Percentiles rank a stretch among this genome's conserved stretches.
These are phyloP conservation scores for Coemansia sp. DNA, from an alignment of 192 early-diverging fungal species.

Conservation along the genomic window DNA sequence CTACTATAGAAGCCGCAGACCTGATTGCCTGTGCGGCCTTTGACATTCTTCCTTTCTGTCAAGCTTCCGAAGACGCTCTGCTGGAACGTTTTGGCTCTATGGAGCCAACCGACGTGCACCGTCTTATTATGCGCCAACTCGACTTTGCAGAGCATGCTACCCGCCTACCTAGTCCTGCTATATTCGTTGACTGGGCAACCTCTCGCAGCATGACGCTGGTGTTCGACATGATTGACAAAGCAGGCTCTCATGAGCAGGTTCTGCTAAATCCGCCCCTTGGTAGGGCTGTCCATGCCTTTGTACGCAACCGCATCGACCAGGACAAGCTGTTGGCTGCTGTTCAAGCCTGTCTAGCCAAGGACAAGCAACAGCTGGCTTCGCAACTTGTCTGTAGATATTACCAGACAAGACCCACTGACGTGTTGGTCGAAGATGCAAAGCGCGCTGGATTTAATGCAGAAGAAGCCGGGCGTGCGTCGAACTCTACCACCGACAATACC, in stretches of 20 bases:
- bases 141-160: conserved; percentile 19
- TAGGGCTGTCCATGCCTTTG: conserved; percentile 28
- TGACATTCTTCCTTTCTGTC: conserved; percentile 17
- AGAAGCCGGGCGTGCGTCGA: neutral
- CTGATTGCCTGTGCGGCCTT: conserved; percentile 25
- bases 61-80: conserved; percentile 6
- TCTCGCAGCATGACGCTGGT: conserved; percentile 29
- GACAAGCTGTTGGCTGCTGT: conserved; percentile 33
- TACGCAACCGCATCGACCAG: conserved; percentile 37
- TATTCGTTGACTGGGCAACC: conserved; percentile 26
- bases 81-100: conserved; percentile 4
- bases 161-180: neutral
- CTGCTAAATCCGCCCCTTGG: conserved; percentile 31
- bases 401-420: conserved; percentile 21
- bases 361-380: conserved; percentile 31
- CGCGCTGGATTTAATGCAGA: conserved; percentile 16
- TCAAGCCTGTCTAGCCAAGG: conserved; percentile 28
- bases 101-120: conserved; percentile 14
- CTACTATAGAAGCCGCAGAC: conserved; percentile 15
- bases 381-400: conserved; percentile 43
- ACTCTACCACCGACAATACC: neutral
- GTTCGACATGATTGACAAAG: conserved; percentile 34
- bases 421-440: conserved; percentile 25
- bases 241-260: conserved; percentile 25
- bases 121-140: conserved; percentile 18